Evolutionary conservation across 73 alveolate genomes (phyloP).

Genomic region (Tetrahymena elliotti): DNA sequence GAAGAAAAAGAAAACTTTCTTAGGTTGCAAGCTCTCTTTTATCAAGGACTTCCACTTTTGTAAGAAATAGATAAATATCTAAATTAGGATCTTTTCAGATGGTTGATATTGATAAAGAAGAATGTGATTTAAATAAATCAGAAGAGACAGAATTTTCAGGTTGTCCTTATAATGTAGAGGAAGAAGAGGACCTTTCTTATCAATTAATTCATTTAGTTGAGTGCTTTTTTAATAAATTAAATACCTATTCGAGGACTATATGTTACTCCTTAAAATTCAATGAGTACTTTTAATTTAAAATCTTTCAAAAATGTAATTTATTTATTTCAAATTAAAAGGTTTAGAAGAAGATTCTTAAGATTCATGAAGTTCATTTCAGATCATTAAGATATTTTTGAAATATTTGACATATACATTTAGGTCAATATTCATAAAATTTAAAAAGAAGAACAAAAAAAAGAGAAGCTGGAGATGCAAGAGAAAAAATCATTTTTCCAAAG

Average conservation of each 20-base stretch:
- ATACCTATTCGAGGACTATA: not conserved
- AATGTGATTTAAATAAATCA: not conserved
- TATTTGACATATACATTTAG: not conserved
- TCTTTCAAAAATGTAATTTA: not conserved
- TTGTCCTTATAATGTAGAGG: not conserved
- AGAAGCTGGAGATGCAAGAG: not conserved
- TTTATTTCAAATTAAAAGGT: not conserved
- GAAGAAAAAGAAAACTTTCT: not conserved
- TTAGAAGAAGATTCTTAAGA: not conserved
- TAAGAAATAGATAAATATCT: not conserved
- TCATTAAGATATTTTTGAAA: not conserved
- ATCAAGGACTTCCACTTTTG: not conserved
- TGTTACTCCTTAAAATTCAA: not conserved
- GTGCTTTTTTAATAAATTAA: not conserved
- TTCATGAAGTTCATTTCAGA: not conserved
- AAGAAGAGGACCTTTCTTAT: not conserved
- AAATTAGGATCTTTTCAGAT: not conserved
- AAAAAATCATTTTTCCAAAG: not conserved
- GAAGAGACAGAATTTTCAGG: not conserved
- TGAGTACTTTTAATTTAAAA: not conserved
- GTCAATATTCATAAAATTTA: not conserved
- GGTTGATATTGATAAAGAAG: not conserved
- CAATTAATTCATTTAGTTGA: not conserved
- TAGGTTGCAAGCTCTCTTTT: not conserved
- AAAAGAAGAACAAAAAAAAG: not conserved